Percentiles rank a stretch among this genome's conserved stretches.
phyloP scores from a whole-genome alignment of 2,329 filamentous ascomycete genomes.

The Stagonosporopsis rhizophila region DNA sequence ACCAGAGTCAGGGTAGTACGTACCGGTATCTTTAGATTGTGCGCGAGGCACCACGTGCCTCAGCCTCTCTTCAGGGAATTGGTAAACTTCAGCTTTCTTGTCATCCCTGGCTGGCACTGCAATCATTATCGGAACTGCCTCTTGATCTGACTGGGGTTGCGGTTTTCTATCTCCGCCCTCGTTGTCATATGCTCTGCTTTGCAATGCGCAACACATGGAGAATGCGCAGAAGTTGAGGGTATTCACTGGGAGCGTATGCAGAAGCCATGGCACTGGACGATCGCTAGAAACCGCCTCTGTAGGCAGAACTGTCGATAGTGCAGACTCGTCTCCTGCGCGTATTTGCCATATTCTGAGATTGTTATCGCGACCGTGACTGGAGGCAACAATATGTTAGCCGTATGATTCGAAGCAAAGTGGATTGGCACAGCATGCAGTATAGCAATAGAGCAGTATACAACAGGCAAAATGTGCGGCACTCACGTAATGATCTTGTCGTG shows the following conservation, averaged over 20 bases:
- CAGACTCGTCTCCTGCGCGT: constrained; percentile 63
- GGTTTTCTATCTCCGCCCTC: constrained; percentile 12
- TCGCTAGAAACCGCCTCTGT: constrained; percentile 64
- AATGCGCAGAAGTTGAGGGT: constrained; percentile 96
- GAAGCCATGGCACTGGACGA: constrained; percentile 77
- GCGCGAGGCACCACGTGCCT: constrained; percentile 63
- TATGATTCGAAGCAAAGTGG: background rate
- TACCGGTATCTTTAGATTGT: constrained; percentile 54
- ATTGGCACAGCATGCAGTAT: background rate
- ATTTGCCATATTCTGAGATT: constrained; percentile 86
- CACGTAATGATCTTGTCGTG: constrained; percentile 82
- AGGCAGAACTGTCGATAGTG: constrained; percentile 73
- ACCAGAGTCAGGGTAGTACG: constrained; percentile 1
- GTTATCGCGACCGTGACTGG: constrained; percentile 88
- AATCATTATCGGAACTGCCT: constrained; percentile 61
- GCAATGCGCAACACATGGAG: constrained; percentile 59
- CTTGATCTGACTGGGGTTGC: background rate
- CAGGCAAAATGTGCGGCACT: constrained; percentile 46
- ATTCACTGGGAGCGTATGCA: constrained; percentile 84
- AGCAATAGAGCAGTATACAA: background rate
- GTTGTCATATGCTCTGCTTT: background rate
- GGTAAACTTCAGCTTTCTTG: constrained; percentile 77
- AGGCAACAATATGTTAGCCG: background rate
- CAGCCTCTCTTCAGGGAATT: constrained; percentile 77
- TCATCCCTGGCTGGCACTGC: constrained; percentile 72